These are phyloP conservation scores for Ophiosphaerella narmari DNA, from an alignment of 2,329 filamentous ascomycete genomes.

Conservation along the genomic window DNA sequence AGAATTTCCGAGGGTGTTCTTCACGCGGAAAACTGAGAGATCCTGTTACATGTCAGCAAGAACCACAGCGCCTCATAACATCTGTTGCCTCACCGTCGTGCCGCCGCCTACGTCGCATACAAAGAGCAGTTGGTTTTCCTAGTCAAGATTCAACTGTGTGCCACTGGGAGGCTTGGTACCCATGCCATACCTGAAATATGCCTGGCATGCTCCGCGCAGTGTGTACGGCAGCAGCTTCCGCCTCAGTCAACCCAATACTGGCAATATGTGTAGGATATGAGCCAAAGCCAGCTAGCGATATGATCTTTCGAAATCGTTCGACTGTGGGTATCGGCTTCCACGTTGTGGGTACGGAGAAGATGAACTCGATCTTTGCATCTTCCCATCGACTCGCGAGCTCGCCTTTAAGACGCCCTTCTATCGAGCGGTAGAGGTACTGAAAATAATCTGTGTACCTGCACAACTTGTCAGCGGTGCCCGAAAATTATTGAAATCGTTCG, in stretches of 20 bases:
- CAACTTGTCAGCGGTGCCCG: conserved; percentile 47
- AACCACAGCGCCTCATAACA: background rate
- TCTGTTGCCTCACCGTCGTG: conserved; percentile 47
- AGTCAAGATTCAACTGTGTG: background rate
- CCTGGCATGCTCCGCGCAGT: conserved; percentile 39
- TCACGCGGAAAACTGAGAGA: conserved; percentile 37
- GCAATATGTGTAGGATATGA: conserved; percentile 42
- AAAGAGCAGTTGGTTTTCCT: conserved; percentile 50
- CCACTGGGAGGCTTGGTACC: too few relatives aligned
- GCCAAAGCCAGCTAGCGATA: conserved; percentile 57
- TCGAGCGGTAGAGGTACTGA: conserved; percentile 50
- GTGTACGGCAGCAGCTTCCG: conserved; percentile 59
- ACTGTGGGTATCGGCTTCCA: conserved; percentile 58
- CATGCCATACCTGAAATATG: conserved; percentile 23
- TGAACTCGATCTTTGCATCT: conserved; percentile 54
- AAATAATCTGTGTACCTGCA: conserved; percentile 54
- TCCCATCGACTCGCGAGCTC: conserved; percentile 47
- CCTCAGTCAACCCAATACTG: conserved; percentile 56
- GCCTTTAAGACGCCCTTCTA: conserved; percentile 49
- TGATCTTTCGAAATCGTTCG: conserved; percentile 56
- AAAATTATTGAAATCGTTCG: conserved; percentile 20
- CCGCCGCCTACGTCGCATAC: conserved; percentile 58
- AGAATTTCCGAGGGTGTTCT: conserved; percentile 22
- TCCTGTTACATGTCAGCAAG: conserved; percentile 9
- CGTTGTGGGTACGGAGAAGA: conserved; percentile 63